Evolutionary conservation across 208 protist genomes (phyloP), one percentile per base, ranked within the genome.

Genomic region (Acanthamoeba lenticulata): DNA sequence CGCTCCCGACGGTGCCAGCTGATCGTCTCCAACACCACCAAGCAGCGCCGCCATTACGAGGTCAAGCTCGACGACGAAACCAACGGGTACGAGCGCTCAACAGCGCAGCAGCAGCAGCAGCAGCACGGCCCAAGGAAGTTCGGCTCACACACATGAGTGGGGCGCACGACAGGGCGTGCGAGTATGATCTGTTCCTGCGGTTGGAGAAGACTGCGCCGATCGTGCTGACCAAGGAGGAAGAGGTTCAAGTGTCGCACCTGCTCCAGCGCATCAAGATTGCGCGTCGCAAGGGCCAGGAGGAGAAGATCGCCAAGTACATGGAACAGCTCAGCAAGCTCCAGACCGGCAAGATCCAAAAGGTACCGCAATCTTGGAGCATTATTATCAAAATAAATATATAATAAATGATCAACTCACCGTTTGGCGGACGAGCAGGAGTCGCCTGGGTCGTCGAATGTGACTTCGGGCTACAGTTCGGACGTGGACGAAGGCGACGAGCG

Each of bases 221-320:
- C 27, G 44, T 65, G 4, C 86, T 96, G 5, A 95, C 95, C 2
- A 96, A 96, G 49, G 95, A 96, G 27, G 93, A 94, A 9, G 95
- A 96, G 38, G 40, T 96, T 1, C 89, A 96, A 29, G 92, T 96
- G 44, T 92, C 94, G 83, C 27, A 86, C 2, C 69, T 96, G 21
- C 74, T 94, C 34, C 57, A 94, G 45, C 90, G 92, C 38, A 72
- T 96, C 62, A 96, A 96, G 81, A 96, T 96, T 17, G 94, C 89
- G 60, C 42, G 93, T 38, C 9, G 95, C n/a, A 96, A 96, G 42
- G 94, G 89, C 15, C 94, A 95, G 55, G 92, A 95, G 47, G 94
- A 95, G 49, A 95, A 95, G 47, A 90, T 94, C 9, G 34, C 94
- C 52, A 92, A 92, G 40, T 67, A 92, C 57, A 77, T 92, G 60